These are phyloP conservation scores for Fusarium subglutinans DNA, from an alignment of 2,329 filamentous ascomycete genomes.

Conservation along the genomic window DNA sequence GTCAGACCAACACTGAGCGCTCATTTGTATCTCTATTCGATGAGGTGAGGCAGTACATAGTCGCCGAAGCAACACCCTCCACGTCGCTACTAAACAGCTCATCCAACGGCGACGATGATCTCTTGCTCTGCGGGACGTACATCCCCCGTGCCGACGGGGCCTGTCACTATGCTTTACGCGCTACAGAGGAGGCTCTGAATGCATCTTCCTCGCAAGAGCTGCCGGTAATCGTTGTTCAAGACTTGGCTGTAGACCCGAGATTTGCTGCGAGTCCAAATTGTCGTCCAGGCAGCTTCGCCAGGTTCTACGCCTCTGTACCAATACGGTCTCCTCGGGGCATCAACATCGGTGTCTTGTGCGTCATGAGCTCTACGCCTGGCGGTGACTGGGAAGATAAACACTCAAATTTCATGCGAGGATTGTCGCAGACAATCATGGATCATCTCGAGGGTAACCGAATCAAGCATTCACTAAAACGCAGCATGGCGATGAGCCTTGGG, in stretches of 20 bases:
- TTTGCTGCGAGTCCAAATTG: not conserved
- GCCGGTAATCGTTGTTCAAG: not conserved
- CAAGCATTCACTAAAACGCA: not conserved
- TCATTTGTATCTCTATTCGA: not conserved
- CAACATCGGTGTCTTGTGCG: not conserved
- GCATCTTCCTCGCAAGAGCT: not conserved
- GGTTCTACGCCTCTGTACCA: not conserved
- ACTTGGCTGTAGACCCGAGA: not conserved
- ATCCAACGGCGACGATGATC: not conserved
- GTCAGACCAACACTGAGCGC: not conserved
- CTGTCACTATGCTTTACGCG: not conserved
- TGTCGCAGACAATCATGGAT: not conserved
- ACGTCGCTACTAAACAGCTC: not conserved
- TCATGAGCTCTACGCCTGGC: not conserved
- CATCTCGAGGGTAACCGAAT: not conserved
- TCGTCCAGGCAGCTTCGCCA: not conserved
- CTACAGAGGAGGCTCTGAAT: fast-evolving
- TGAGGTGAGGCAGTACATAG: not conserved
- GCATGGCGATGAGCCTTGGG: not conserved
- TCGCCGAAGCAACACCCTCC: not conserved
- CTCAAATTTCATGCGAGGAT: not conserved
- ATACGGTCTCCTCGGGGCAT: constrained; percentile 2
- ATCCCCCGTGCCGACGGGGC: not conserved
- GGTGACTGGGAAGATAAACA: not conserved
- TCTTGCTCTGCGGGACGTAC: not conserved